A percentile compares a stretch with the other conserved stretches of the same genome.
These are phyloP conservation scores for Zhuliangozyma blackwelliae DNA, from an alignment of 1,139 yeast genomes.

Conservation along the genomic window DNA sequence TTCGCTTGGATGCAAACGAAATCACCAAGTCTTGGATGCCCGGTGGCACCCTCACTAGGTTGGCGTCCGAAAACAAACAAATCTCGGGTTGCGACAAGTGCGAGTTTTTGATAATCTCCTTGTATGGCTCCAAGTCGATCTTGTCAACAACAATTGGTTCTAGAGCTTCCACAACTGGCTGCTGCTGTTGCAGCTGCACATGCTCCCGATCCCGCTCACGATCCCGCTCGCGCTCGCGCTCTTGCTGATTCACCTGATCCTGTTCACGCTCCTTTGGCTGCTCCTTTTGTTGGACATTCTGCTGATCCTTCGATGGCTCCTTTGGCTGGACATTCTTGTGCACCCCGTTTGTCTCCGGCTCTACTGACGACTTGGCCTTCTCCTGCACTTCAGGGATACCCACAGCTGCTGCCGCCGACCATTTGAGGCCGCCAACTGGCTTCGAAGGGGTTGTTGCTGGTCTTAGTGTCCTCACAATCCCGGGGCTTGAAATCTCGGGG, in stretches of 20 bases:
- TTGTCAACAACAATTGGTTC: conserved; percentile 2
- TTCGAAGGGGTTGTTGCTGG: conserved; percentile 67
- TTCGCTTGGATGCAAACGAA: conserved; percentile 45
- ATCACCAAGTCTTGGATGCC: conserved; percentile 66
- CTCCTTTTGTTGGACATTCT: conserved; percentile 1
- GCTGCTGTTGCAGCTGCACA: conserved; percentile 1
- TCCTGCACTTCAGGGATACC: conserved; percentile 9
- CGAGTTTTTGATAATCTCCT: conserved; percentile 29
- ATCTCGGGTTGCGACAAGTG: conserved; percentile 28
- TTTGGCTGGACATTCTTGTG: conserved; percentile 1
- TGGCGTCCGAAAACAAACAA: conserved; percentile 33
- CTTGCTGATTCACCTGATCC: background rate
- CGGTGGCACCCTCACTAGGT: conserved; percentile 56
- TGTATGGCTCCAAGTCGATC: conserved; percentile 7
- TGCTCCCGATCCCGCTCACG: background rate
- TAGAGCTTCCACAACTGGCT: background rate
- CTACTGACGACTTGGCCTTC: conserved; percentile 2
- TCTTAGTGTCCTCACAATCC: conserved; percentile 47
- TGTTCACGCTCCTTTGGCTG: background rate
- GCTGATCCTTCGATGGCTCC: conserved; percentile 1
- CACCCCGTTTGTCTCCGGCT: conserved; percentile 4
- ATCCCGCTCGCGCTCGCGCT: conserved; percentile 1
- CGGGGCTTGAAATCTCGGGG: conserved; percentile 26
- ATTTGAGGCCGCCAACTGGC: conserved; percentile 61
- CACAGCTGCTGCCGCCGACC: conserved; percentile 64